Evolutionary conservation across 2,329 filamentous ascomycete species (phyloP).

Genomic region (Apiospora hydei): DNA sequence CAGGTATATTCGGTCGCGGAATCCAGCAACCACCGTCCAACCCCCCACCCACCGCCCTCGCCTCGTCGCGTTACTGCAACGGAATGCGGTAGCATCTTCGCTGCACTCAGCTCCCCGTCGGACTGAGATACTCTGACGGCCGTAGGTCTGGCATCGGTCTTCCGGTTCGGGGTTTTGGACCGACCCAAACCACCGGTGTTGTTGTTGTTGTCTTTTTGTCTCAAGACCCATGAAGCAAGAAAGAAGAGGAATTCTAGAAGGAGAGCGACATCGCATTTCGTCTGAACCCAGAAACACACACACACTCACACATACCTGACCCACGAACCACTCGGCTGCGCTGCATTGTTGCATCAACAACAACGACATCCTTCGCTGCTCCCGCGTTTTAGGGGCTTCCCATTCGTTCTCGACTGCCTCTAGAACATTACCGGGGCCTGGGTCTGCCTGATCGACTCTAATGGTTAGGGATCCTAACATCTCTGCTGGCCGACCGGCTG

Average conservation of each 20-base stretch:
- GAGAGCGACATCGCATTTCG: slow-evolving; percentile 1
- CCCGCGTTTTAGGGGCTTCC: slow-evolving; percentile 20
- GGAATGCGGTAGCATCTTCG: slow-evolving; percentile 23
- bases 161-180: slow-evolving; percentile 11
- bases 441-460: slow-evolving; percentile 36
- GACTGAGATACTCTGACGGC: slow-evolving; percentile 25
- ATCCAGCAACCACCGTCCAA: slow-evolving; percentile 3
- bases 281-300: slow-evolving; percentile 1
- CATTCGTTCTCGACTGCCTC: slow-evolving; percentile 25
- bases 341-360: slow-evolving; percentile 1
- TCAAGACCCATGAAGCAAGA: background rate
- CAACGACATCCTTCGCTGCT: slow-evolving; percentile 1
- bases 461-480: slow-evolving; percentile 64
- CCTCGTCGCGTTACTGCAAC: slow-evolving; percentile 24
- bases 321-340: slow-evolving; percentile 8
- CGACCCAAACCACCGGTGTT: slow-evolving; percentile 1
- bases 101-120: slow-evolving; percentile 24
- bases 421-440: slow-evolving; percentile 19
- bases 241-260: slow-evolving; percentile 9
- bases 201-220: background rate
- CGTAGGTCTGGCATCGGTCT: slow-evolving; percentile 13
- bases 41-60: slow-evolving; percentile 13
- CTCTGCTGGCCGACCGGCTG: slow-evolving; percentile 66
- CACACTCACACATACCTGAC: background rate
- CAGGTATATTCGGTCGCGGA: slow-evolving; percentile 13